Conservation (phyloP, 768 basidiomycete genomes). For the Pisolithus tinctorius region DNA sequence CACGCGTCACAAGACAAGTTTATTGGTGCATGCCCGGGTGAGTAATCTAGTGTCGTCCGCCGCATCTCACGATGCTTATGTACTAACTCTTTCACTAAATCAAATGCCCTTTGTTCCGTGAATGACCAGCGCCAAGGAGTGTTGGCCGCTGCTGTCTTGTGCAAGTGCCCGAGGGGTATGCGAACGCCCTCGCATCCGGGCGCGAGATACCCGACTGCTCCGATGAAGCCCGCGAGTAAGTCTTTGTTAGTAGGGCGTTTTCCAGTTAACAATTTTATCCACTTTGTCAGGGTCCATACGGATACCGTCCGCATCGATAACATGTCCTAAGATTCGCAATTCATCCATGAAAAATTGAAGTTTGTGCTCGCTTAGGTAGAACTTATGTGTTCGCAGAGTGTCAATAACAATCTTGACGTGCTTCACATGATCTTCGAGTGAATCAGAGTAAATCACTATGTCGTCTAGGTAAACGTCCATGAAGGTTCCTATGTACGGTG, state of each 20-base stretch:
- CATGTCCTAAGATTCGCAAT: constrained; percentile 29
- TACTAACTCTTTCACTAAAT: constrained; percentile 9
- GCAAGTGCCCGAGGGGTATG: too few species aligned
- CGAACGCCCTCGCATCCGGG: too few species aligned
- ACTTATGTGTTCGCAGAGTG: constrained; percentile 16
- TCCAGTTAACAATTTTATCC: too few species aligned
- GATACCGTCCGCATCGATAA: constrained; percentile 22
- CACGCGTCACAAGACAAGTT: too few species aligned
- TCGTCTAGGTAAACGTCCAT: constrained; percentile 10
- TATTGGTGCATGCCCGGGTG: neutral
- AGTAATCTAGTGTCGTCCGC: constrained; percentile 1
- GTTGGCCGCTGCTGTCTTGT: too few species aligned
- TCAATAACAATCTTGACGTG: constrained; percentile 30
- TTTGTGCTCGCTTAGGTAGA: constrained; percentile 16
- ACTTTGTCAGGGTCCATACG: constrained; percentile 16
- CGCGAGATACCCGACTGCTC: too few species aligned
- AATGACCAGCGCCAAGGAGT: too few species aligned
- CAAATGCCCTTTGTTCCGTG: too few species aligned
- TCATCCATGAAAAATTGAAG: constrained; percentile 26
- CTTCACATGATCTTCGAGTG: constrained; percentile 22
- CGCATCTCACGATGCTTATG: too few species aligned
- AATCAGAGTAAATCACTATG: constrained; percentile 30
- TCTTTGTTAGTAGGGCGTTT: too few species aligned
- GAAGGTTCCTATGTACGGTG: constrained; percentile 21
- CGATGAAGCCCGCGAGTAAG: too few species aligned